phyloP scores from a whole-genome alignment of 2,329 filamentous ascomycete genomes.

The Falciphora oryzae region DNA sequence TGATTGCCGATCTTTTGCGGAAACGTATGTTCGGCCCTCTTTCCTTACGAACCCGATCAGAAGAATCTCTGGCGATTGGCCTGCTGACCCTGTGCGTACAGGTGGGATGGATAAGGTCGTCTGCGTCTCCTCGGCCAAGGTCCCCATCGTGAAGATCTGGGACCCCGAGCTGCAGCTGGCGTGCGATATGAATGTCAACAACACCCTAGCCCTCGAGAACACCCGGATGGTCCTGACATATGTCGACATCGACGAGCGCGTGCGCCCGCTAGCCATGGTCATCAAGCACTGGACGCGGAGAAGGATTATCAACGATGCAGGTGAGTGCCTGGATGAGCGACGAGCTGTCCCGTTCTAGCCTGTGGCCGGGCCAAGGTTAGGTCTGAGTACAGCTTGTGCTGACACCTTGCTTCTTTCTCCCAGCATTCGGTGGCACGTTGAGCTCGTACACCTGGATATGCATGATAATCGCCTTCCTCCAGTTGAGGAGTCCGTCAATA shows the following conservation, averaged over 20 bases:
- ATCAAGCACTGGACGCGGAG: slow-evolving; percentile 96
- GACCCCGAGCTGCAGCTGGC: slow-evolving; percentile 85
- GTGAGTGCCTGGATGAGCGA: slow-evolving; percentile 36
- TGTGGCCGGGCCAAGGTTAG: background rate
- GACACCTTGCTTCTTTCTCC: slow-evolving; percentile 2
- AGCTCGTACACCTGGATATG: slow-evolving; percentile 99
- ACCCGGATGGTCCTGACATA: slow-evolving; percentile 98
- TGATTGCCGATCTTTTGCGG: slow-evolving; percentile 78
- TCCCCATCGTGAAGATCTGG: slow-evolving; percentile 98
- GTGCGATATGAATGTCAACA: slow-evolving; percentile 99
- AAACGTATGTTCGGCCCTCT: slow-evolving; percentile 57
- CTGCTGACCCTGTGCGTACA: slow-evolving; percentile 19
- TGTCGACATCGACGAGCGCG: slow-evolving; percentile 84
- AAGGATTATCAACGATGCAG: slow-evolving; percentile 91
- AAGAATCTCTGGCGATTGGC: background rate
- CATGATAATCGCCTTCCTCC: slow-evolving; percentile 93
- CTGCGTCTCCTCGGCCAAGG: slow-evolving; percentile 90
- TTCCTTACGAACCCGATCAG: background rate
- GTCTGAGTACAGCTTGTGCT: background rate
- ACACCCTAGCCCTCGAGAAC: slow-evolving; percentile 89
- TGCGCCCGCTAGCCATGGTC: slow-evolving; percentile 90
- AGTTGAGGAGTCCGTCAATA: slow-evolving; percentile 77
- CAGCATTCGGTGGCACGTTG: slow-evolving; percentile 86
- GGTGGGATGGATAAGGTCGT: slow-evolving; percentile 96
- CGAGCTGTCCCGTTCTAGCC: too few relatives aligned